Conservation (phyloP, 2,329 filamentous ascomycete genomes). For the Thelonectria rubi region DNA sequence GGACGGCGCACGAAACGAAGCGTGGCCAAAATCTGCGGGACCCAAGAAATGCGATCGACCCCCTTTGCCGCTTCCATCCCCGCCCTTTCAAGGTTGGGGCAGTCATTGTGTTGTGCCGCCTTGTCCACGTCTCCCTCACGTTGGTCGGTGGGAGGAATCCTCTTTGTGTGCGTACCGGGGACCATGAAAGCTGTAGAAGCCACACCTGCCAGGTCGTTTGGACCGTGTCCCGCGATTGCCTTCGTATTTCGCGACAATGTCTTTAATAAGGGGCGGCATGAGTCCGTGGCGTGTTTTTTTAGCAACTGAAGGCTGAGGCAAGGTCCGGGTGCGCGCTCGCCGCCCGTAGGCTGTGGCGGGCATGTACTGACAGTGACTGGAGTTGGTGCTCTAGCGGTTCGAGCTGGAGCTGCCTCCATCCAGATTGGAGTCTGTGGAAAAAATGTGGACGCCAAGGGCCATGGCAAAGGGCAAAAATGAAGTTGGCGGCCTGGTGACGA, state of each 20-base stretch:
- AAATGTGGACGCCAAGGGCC: conserved; percentile 9
- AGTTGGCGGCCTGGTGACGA: conserved; percentile 21
- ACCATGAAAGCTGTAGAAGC: not conserved
- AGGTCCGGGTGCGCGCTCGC: conserved; percentile 7
- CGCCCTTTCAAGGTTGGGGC: not conserved
- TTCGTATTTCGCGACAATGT: conserved; percentile 8
- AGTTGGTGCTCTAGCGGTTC: not conserved
- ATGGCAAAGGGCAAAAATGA: conserved; percentile 9
- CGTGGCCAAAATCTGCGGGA: conserved; percentile 33
- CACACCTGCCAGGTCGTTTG: not conserved
- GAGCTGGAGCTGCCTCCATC: not conserved
- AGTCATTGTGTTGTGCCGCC: not conserved
- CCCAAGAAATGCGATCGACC: conserved; percentile 3
- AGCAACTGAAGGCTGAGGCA: conserved; percentile 4
- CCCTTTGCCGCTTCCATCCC: conserved; percentile 8
- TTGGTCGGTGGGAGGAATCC: not conserved
- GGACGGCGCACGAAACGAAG: conserved; percentile 22
- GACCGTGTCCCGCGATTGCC: not conserved
- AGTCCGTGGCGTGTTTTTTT: conserved; percentile 23
- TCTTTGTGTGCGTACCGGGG: not conserved
- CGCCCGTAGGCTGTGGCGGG: conserved; percentile 7
- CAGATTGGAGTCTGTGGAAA: not conserved
- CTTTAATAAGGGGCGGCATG: not conserved
- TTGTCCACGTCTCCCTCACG: not conserved
- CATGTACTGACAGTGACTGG: conserved; percentile 2